These are phyloP conservation scores for Xanthoparmelia taractica DNA, from an alignment of 495 filamentous ascomycete genomes.

Conservation along the genomic window DNA sequence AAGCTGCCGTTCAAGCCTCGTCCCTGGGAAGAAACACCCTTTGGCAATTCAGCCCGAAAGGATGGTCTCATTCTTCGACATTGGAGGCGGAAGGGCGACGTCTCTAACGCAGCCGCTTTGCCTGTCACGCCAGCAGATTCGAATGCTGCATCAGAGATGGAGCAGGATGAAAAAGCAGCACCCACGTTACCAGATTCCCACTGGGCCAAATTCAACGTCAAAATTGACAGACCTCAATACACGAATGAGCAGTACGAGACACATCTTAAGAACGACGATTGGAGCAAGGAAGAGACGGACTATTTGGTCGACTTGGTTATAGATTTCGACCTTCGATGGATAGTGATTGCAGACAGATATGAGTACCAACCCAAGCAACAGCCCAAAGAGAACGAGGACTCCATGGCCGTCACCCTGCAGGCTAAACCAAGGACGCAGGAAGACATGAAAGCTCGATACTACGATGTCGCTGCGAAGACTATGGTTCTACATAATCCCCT, in stretches of 20 bases:
- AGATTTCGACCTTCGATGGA: conserved; percentile 79
- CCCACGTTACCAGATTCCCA: conserved; percentile 45
- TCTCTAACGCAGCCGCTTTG: conserved; percentile 17
- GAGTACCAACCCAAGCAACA: conserved; percentile 53
- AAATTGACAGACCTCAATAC: conserved; percentile 66
- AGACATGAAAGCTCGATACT: conserved; percentile 86
- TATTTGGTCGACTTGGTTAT: conserved; percentile 67
- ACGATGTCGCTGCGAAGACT: conserved; percentile 72
- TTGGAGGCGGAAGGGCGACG: conserved; percentile 39
- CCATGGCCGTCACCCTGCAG: conserved; percentile 41
- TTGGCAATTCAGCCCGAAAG: conserved; percentile 51
- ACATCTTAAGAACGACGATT: conserved; percentile 63
- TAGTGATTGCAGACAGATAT: conserved; percentile 89
- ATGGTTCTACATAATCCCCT: conserved; percentile 76
- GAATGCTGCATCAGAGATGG: conserved; percentile 38
- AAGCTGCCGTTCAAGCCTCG: conserved; percentile 50
- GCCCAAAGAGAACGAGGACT: conserved; percentile 25
- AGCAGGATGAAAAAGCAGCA: conserved; percentile 33
- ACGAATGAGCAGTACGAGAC: conserved; percentile 77
- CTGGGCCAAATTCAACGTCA: conserved; percentile 76
- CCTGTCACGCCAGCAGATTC: conserved; percentile 32
- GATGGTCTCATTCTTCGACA: conserved; percentile 52
- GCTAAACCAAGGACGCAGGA: conserved; percentile 61
- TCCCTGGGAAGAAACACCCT: conserved; percentile 50
- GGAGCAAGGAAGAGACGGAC: conserved; percentile 89